These are phyloP conservation scores for Yarrowia galli DNA, from an alignment of 1,139 yeast species.

Conservation along the genomic window DNA sequence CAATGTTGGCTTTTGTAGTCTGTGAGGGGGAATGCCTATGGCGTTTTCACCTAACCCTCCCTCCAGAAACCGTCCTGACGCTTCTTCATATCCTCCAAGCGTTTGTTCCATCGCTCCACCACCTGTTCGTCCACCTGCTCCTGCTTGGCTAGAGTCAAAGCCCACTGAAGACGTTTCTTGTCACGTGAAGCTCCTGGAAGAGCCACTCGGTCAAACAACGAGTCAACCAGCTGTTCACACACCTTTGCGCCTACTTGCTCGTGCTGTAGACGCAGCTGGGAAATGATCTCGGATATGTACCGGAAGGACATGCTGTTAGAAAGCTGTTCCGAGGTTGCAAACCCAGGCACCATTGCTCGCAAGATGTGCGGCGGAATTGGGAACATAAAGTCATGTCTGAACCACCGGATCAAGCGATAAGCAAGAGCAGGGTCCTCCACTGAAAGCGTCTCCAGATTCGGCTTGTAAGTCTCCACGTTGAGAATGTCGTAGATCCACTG, in stretches of 20 bases:
- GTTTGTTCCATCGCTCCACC: conserved; percentile 27
- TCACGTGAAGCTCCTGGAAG: conserved; percentile 18
- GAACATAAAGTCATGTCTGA: conserved; percentile 28
- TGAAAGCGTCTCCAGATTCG: conserved; percentile 4
- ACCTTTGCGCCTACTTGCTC: conserved; percentile 8
- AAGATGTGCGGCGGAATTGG: conserved; percentile 2
- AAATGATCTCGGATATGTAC: conserved; percentile 31
- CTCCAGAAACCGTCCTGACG: conserved; percentile 2
- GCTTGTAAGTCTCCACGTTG: conserved; percentile 12
- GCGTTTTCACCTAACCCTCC: background rate
- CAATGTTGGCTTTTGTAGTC: background rate
- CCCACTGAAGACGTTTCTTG: conserved; percentile 32
- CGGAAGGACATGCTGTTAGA: conserved; percentile 32
- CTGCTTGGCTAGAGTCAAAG: conserved; percentile 25
- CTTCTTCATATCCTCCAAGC: conserved; percentile 39
- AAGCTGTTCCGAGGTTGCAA: background rate
- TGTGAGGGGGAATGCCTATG: too few relatives aligned
- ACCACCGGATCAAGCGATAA: conserved; percentile 20
- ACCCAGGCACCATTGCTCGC: conserved; percentile 22
- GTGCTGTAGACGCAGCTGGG: conserved; percentile 22
- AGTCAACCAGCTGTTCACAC: conserved; percentile 23
- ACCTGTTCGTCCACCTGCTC: conserved; percentile 26
- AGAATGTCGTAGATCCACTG: conserved; percentile 34
- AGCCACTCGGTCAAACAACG: conserved; percentile 21
- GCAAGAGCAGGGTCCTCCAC: conserved; percentile 16